phyloP scores from a whole-genome alignment of 2,329 filamentous ascomycete genomes.

The Arthroderma sp. region DNA sequence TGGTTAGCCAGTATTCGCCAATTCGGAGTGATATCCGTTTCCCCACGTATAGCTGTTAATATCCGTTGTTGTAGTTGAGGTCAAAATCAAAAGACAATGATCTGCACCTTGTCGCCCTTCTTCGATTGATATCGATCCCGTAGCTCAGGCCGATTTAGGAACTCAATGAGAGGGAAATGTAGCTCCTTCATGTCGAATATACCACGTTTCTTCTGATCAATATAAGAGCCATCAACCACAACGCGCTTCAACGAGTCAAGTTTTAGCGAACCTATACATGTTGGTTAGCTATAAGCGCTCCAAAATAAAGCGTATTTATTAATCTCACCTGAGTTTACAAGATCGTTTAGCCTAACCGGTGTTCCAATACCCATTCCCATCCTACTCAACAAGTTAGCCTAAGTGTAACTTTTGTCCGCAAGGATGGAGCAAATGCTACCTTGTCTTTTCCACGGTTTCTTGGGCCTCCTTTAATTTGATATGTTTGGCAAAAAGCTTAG shows the following conservation, averaged over 20 bases:
- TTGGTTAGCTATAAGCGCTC: conserved; percentile 14
- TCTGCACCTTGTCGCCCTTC: conserved; percentile 42
- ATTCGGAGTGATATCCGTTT: too few relatives aligned
- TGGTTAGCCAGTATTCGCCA: too few relatives aligned
- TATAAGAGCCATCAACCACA: conserved; percentile 80
- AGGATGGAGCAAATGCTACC: conserved; percentile 27
- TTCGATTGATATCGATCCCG: conserved; percentile 53
- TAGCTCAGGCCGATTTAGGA: conserved; percentile 60
- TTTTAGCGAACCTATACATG: conserved; percentile 50
- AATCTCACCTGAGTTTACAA: conserved; percentile 65
- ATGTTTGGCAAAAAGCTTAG: conserved; percentile 95
- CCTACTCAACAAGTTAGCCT: conserved; percentile 32
- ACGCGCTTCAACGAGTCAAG: conserved; percentile 62
- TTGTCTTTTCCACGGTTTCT: conserved; percentile 55
- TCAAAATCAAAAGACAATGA: conserved; percentile 36
- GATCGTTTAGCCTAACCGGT: conserved; percentile 65
- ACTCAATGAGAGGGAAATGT: conserved; percentile 63
- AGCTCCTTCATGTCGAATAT: conserved; percentile 94
- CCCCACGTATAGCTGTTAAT: too few relatives aligned
- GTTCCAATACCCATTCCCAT: conserved; percentile 87
- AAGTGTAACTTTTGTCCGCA: background rate
- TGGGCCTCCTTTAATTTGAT: conserved; percentile 88
- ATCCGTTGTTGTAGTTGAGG: background rate
- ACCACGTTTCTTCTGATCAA: conserved; percentile 88
- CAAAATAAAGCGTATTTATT: background rate